A percentile compares a stretch with the other conserved stretches of the same genome.
phyloP scores from a whole-genome alignment of 805 yeast genomes.

The Starmerella davenportii region DNA sequence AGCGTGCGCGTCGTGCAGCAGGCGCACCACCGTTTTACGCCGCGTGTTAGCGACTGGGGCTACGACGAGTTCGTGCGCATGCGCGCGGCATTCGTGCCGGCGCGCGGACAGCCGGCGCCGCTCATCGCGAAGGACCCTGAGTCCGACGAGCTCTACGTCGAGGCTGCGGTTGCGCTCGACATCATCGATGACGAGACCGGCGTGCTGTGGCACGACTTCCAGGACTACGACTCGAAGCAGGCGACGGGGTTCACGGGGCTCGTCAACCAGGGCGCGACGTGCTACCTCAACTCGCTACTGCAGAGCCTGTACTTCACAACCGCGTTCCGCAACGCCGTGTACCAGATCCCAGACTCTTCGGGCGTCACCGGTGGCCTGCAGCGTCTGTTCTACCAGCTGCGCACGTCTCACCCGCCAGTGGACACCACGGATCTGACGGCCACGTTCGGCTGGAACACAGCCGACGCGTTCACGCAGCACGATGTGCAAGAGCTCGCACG shows the following conservation, averaged over 20 bases:
- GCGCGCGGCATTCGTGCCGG: constrained; percentile 25
- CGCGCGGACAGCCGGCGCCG: constrained; percentile 19
- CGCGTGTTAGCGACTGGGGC: constrained; percentile 86
- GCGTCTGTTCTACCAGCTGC: constrained; percentile 64
- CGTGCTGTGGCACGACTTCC: constrained; percentile 78
- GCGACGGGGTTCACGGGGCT: constrained; percentile 85
- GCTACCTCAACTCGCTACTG: constrained; percentile 79
- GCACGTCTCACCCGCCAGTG: constrained; percentile 54
- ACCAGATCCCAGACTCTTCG: constrained; percentile 58
- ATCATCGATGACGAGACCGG: constrained; percentile 82
- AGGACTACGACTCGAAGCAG: constrained; percentile 62
- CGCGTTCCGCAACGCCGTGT: constrained; percentile 66
- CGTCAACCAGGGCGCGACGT: constrained; percentile 94
- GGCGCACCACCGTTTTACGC: constrained; percentile 63
- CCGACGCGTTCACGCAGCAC: constrained; percentile 92
- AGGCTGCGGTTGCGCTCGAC: constrained; percentile 60
- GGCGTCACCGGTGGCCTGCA: constrained; percentile 72
- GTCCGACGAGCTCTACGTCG: constrained; percentile 28
- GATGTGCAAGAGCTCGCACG: constrained; percentile 95
- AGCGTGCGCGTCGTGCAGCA: constrained; percentile 38
- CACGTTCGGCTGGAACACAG: constrained; percentile 93
- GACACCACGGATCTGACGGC: constrained; percentile 74
- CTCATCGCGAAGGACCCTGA: constrained; percentile 19
- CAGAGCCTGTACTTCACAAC: constrained; percentile 83
- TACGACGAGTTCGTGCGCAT: constrained; percentile 58